Evolutionary conservation across 805 yeast species (phyloP), one percentile per base, ranked within the genome.

Genomic region (Candida lessepsii): DNA sequence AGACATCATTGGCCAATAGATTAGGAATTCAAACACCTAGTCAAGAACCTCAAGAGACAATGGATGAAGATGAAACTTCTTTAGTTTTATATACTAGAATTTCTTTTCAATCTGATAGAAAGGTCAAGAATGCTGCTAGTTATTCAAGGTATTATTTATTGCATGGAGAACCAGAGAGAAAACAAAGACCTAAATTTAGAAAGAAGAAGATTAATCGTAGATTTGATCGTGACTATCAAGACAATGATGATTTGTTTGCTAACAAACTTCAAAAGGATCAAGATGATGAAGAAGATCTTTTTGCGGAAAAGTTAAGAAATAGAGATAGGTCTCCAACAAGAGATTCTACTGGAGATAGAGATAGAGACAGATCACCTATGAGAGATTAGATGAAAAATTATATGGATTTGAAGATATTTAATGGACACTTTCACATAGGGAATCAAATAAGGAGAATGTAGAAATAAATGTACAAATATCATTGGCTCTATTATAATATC

Each of bases 121-220:
- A 83, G 49, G 73, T 72, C 11, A 67, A 67, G 40, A 76, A 78
- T 44, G 81, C 88, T 8, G 65, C 75, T 16, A 75, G 68, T 10
- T 72, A 71, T 39, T 80, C 86, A 15, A 59, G 85, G 28, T 83
- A 81, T 59, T 83, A 83, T 60, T 63, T 81, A 42, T 54, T 80
- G 13, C 82, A 83, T 48, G 91, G 91, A 3, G 89, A 81, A 53
- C 91, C 89, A 2, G 77, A 78, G 43, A 55, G 63, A 53, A 64
- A 50, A 52, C 73, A 57, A 4, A 32, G 43, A n/a, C 39, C 26
- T 10, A 44, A 43, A 35, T 26, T 19, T 13, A 19, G n/a, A 20
- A 34, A 17, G 23, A 25, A 18, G 16, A 34, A 16, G 25, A 32
- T 11, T 20, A 8, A 10, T 24, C 35, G 41, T 25, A 31, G 38